These are phyloP conservation scores for Solanum virginianum DNA, from an alignment of 257 asterid genomes.

Conservation along the genomic window DNA sequence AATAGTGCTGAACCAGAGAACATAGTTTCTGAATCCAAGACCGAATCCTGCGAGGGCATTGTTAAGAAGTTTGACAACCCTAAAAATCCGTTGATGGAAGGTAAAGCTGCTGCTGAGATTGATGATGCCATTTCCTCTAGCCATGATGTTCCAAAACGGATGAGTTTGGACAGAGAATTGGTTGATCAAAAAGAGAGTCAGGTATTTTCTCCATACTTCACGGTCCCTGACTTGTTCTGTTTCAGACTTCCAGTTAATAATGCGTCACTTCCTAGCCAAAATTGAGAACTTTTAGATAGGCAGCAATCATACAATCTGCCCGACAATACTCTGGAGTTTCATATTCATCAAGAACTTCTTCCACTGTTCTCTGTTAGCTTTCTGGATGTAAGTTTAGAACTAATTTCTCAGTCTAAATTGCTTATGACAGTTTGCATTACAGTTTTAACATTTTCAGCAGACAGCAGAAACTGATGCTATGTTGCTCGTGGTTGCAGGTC, in stretches of 20 bases:
- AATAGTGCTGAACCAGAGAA: not conserved
- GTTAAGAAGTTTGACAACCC: not conserved
- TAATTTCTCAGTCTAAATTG: too few relatives aligned
- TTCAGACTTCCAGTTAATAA: not conserved
- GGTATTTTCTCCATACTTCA: not conserved
- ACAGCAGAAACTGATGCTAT: too few relatives aligned
- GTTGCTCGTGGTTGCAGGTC: too few relatives aligned
- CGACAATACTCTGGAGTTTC: too few relatives aligned
- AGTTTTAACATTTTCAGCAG: too few relatives aligned
- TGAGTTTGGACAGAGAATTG: not conserved
- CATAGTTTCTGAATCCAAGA: not conserved
- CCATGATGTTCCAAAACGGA: not conserved
- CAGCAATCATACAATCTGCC: not conserved
- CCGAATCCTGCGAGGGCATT: not conserved
- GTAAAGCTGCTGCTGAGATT: not conserved
- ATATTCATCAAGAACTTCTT: too few relatives aligned
- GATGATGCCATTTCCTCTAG: not conserved
- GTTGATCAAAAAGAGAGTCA: not conserved
- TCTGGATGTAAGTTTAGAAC: too few relatives aligned
- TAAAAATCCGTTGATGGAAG: conserved; percentile 1
- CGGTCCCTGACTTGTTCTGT: not conserved
- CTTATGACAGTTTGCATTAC: too few relatives aligned
- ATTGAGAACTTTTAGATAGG: not conserved
- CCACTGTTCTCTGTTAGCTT: too few relatives aligned
- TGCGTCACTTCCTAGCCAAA: not conserved